These are phyloP conservation scores for Leptographium flavum DNA, from an alignment of 2,329 filamentous ascomycete genomes.

Conservation along the genomic window DNA sequence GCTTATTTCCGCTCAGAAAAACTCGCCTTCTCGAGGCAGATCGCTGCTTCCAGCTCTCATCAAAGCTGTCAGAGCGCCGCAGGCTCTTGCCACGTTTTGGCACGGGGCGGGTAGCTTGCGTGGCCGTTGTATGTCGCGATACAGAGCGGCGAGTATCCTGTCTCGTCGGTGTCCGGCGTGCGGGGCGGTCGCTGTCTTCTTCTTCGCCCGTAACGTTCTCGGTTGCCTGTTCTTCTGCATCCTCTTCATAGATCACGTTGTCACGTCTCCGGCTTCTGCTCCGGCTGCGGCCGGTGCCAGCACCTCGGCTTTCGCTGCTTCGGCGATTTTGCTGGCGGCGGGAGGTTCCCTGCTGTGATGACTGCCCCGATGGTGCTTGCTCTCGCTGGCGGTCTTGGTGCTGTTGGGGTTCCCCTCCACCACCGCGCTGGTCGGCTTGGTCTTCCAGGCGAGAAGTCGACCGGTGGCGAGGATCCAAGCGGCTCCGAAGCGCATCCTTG, in stretches of 20 bases:
- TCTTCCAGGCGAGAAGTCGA: background rate
- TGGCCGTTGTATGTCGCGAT: slow-evolving; percentile 13
- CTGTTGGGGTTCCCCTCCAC: background rate
- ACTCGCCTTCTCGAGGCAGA: slow-evolving; percentile 8
- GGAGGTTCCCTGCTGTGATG: background rate
- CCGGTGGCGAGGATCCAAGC: slow-evolving; percentile 4
- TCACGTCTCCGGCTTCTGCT: slow-evolving; percentile 1
- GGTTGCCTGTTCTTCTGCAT: slow-evolving; percentile 5
- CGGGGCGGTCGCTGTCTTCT: slow-evolving; percentile 3
- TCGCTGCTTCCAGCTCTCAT: slow-evolving; percentile 5
- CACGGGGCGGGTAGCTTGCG: slow-evolving; percentile 3
- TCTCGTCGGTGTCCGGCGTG: slow-evolving; percentile 5
- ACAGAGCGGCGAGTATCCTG: slow-evolving; percentile 12
- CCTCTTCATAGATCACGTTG: slow-evolving; percentile 8
- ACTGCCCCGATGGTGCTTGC: background rate
- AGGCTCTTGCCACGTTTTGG: slow-evolving; percentile 8
- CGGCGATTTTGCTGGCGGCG: slow-evolving; percentile 2
- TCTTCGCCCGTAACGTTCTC: slow-evolving; percentile 3
- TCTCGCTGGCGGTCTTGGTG: background rate
- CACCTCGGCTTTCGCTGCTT: slow-evolving; percentile 5
- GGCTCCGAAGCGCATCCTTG: slow-evolving; percentile 7
- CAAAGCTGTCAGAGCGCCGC: slow-evolving; percentile 1
- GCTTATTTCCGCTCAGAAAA: background rate
- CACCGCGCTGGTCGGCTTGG: background rate
- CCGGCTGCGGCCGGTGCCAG: slow-evolving; percentile 3